These are phyloP conservation scores for Penicillium sp. DNA, from an alignment of 2,329 filamentous ascomycete species.

Conservation along the genomic window DNA sequence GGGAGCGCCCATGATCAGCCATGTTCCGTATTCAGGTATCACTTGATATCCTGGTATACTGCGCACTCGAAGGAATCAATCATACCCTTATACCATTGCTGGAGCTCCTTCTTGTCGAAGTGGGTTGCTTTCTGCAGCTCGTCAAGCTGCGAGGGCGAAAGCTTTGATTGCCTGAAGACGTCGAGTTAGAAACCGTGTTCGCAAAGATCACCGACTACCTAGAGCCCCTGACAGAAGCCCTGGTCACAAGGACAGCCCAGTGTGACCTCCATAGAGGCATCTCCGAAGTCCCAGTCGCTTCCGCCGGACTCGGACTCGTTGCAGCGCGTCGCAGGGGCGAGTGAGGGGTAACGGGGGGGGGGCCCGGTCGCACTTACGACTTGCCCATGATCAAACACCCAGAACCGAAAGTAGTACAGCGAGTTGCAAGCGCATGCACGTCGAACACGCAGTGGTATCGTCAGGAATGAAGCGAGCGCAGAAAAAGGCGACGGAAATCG, in stretches of 20 bases:
- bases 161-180: slow-evolving; percentile 82
- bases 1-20: neutral
- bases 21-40: neutral
- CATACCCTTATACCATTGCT: slow-evolving; percentile 99
- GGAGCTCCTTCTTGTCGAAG: slow-evolving; percentile 99
- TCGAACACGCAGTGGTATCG: slow-evolving; percentile 5
- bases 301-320: neutral
- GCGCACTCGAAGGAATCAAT: neutral
- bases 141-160: slow-evolving; percentile 91
- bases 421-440: slow-evolving; percentile 10
- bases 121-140: slow-evolving; percentile 97
- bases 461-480: slow-evolving; percentile 6
- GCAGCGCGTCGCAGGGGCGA: slow-evolving; percentile 2
- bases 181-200: slow-evolving; percentile 1
- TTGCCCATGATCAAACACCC: slow-evolving; percentile 37
- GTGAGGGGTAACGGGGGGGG: slow-evolving; percentile 8
- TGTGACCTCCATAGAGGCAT: neutral
- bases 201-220: neutral
- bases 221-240: neutral
- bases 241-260: neutral
- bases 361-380: slow-evolving; percentile 34
- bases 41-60: slow-evolving; percentile 3
- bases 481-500: slow-evolving; percentile 10
- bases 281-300: slow-evolving; percentile 6
- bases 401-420: slow-evolving; percentile 1